phyloP scores from a whole-genome alignment of 2,329 filamentous ascomycete species.

The Leptoxyphium fumago region DNA sequence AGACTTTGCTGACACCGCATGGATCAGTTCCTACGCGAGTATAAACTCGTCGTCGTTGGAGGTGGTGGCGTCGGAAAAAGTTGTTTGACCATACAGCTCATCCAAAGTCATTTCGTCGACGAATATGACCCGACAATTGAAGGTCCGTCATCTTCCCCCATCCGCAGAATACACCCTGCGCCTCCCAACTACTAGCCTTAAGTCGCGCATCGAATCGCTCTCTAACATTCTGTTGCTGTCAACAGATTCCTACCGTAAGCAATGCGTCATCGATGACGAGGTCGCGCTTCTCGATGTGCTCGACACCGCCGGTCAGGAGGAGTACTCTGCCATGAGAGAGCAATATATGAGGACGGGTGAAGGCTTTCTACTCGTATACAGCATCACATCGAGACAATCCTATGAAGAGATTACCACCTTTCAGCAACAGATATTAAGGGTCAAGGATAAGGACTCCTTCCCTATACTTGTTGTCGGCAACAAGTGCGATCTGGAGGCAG shows the following conservation, averaged over 20 bases:
- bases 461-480: conserved; percentile 98
- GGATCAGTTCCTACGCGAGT: conserved; percentile 36
- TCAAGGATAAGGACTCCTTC: conserved; percentile 99
- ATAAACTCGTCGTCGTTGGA: conserved; percentile 72
- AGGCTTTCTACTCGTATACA: conserved; percentile 94
- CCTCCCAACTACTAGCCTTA: conserved; percentile 4
- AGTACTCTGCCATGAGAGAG: conserved; percentile 98
- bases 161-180: conserved; percentile 1
- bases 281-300: conserved; percentile 94
- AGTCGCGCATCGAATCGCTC: conserved; percentile 5
- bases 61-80: conserved; percentile 98
- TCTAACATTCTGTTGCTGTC: conserved; percentile 1
- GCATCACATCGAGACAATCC: conserved; percentile 90
- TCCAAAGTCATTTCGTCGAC: conserved; percentile 86
- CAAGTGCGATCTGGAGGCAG: conserved; percentile 94
- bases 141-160: conserved; percentile 43
- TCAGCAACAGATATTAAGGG: conserved; percentile 93
- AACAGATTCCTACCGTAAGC: conserved; percentile 97
- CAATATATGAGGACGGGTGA: conserved; percentile 99
- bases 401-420: conserved; percentile 98
- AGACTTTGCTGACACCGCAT: conserved; percentile 5
- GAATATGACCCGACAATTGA: conserved; percentile 99
- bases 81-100: conserved; percentile 85
- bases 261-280: conserved; percentile 97
- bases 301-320: conserved; percentile 95